phyloP scores from a whole-genome alignment of 2,329 filamentous ascomycete species.

The Colletotrichum nymphaeae region DNA sequence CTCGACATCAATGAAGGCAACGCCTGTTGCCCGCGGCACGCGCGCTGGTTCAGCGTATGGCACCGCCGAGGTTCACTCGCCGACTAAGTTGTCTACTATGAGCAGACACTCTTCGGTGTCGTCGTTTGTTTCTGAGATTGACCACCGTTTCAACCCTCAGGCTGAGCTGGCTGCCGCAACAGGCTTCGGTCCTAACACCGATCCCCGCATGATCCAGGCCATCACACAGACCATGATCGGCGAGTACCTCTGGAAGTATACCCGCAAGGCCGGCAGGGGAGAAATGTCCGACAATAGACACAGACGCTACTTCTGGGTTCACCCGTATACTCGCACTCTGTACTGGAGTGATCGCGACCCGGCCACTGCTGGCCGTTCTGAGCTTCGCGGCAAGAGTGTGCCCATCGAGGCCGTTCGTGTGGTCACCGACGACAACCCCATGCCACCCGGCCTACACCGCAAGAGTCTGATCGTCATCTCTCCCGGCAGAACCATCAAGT shows the following conservation, averaged over 20 bases:
- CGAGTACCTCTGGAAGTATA: conserved; percentile 99
- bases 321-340: conserved; percentile 94
- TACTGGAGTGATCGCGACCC: conserved; percentile 98
- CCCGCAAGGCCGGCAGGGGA: conserved; percentile 89
- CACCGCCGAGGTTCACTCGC: conserved; percentile 59
- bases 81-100: conserved; percentile 52
- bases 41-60: conserved; percentile 58
- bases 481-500: conserved; percentile 89
- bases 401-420: conserved; percentile 93
- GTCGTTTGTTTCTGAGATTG: conserved; percentile 94
- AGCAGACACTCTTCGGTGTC: conserved; percentile 87
- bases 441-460: conserved; percentile 92
- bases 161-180: conserved; percentile 59
- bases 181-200: conserved; percentile 78
- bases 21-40: conserved; percentile 65
- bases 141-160: conserved; percentile 85
- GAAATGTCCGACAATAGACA: conserved; percentile 92
- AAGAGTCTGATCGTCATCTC: conserved; percentile 94
- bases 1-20: conserved; percentile 63
- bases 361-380: conserved; percentile 78
- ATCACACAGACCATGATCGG: conserved; percentile 99
- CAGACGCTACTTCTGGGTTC: conserved; percentile 98
- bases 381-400: conserved; percentile 87
- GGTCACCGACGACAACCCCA: conserved; percentile 93
- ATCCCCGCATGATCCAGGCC: conserved; percentile 98